Base-by-base conservation (phyloP, 257 asterid genomes). In the Ocimum tenuiflorum region DNA sequence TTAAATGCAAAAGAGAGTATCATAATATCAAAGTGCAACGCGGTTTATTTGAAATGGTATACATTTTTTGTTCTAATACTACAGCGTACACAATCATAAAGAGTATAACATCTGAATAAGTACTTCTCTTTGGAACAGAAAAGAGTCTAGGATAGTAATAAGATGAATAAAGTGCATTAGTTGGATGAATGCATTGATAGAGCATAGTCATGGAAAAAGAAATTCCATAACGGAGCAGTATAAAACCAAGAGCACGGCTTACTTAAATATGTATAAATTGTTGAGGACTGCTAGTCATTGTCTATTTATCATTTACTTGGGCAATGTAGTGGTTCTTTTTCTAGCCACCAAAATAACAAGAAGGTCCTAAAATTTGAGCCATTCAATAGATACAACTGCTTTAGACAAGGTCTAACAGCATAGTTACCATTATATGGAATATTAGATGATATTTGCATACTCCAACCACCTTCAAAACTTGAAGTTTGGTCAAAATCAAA, bases 401-500 rank as follows among this genome's bases (percentile, higher is more conserved):
- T n/a, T 14, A 13, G 50, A 62, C 13, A 22, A 70, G 39, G 38
- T 49, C 45, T 50, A 24, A 43, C 24, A 52, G 27, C 49, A 60
- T 36, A 13, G 24, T 60, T 51, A 53, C 27, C n/a, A n/a, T n/a
- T n/a, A n/a, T n/a, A n/a, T 57, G 2, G 14, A 65, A 19, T 51
- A 36, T 17, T 15, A 6, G 14, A 20, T 7, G 17, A 50, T 39
- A 39, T 7, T 0, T n/a, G 13, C 15, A 12, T 35, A 10, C 57
- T 46, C 29, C 7, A 0, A 1, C 24, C 1, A 31, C 45, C 14
- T 8, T 17, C 47, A 51, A 38, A 10, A 42, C 7, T 53, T 4
- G 53, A 22, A 53, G 29, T 15, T 54, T 55, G 45, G 64, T 27
- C 46, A 20, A 70, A 23, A 70, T 55, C 7, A 46, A 63, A 18